Evolutionary conservation across 306 rosid genomes (phyloP).

Genomic region (Elaeagnus macrophylla): DNA sequence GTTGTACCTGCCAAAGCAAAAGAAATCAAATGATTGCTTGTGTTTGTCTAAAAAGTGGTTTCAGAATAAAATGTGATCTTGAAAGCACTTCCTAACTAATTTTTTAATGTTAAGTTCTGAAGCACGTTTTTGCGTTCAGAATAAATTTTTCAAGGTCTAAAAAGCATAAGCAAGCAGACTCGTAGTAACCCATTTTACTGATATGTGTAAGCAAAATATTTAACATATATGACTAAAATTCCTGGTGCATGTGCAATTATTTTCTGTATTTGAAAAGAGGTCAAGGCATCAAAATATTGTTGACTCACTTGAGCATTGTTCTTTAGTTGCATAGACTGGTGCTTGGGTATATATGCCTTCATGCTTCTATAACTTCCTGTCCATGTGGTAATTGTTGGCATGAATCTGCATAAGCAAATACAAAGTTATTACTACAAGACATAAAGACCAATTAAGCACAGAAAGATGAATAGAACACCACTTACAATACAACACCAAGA

Average conservation of each 20-base stretch:
- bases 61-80: too few species aligned
- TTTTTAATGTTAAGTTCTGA: too few species aligned
- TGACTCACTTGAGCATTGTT: slow-evolving; percentile 50
- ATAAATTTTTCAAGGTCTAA: too few species aligned
- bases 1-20: slow-evolving; percentile 40
- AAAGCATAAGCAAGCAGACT: too few species aligned
- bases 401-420: slow-evolving; percentile 38
- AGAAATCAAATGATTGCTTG: neutral
- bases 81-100: too few species aligned
- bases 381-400: slow-evolving; percentile 67
- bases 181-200: too few species aligned
- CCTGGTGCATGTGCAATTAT: too few species aligned
- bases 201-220: too few species aligned
- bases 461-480: neutral
- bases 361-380: slow-evolving; percentile 77
- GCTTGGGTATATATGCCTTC: slow-evolving; percentile 65
- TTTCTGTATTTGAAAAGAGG: neutral
- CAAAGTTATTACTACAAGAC: neutral
- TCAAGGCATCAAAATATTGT: neutral
- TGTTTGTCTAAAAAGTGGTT: too few species aligned
- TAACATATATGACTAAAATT: too few species aligned
- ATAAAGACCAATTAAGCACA: neutral
- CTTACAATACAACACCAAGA: slow-evolving; percentile 63
- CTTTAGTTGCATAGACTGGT: slow-evolving; percentile 70
- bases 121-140: too few species aligned